A percentile compares a stretch with the other conserved stretches of the same genome.
phyloP scores from a whole-genome alignment of 805 yeast genomes.

The Yarrowia sp. region DNA sequence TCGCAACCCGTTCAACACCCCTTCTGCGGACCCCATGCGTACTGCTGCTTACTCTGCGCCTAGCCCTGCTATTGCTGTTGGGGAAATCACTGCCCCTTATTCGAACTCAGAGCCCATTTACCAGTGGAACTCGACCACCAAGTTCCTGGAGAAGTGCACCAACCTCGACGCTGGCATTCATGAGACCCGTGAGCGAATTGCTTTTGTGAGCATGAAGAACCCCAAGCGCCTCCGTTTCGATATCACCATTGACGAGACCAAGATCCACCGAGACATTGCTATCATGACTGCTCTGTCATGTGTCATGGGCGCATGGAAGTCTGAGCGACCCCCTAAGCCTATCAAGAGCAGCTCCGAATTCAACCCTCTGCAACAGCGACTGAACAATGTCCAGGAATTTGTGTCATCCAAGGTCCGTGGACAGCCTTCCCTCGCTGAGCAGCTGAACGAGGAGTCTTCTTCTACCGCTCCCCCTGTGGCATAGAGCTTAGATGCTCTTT shows the following conservation, averaged over 20 bases:
- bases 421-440: slow-evolving; percentile 4
- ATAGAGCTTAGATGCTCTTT: no score
- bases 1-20: slow-evolving; percentile 6
- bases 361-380: slow-evolving; percentile 12
- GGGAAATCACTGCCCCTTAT: slow-evolving; percentile 11
- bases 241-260: slow-evolving; percentile 15
- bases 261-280: slow-evolving; percentile 20
- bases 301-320: slow-evolving; percentile 15
- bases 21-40: slow-evolving; percentile 17
- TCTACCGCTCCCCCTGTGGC: background rate
- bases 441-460: background rate
- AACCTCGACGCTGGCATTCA: slow-evolving; percentile 12
- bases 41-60: slow-evolving; percentile 6
- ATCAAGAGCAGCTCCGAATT: slow-evolving; percentile 15
- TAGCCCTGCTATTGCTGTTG: slow-evolving; percentile 9
- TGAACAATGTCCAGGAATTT: slow-evolving; percentile 15
- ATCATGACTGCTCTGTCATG: slow-evolving; percentile 19
- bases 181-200: slow-evolving; percentile 10
- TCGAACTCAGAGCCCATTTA: background rate
- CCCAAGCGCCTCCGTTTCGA: slow-evolving; percentile 16
- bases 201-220: slow-evolving; percentile 11
- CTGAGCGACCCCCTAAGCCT: background rate
- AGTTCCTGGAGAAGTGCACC: slow-evolving; percentile 9
- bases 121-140: slow-evolving; percentile 13
- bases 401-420: slow-evolving; percentile 26